These are phyloP conservation scores for Orychophragmus violaceus DNA, from an alignment of 345 rosid species.

Conservation along the genomic window DNA sequence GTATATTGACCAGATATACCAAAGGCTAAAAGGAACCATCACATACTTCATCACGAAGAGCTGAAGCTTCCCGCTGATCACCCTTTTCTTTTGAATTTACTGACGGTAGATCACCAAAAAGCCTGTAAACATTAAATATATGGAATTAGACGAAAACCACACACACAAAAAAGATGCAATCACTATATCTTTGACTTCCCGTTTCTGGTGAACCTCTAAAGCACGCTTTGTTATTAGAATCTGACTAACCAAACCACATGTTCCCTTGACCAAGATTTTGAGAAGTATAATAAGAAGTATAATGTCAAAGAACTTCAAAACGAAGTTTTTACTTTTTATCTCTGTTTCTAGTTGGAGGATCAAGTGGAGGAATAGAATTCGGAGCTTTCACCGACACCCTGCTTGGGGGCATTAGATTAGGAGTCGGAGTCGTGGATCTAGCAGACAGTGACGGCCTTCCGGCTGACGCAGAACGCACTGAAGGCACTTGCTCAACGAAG, in stretches of 20 bases:
- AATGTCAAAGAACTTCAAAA: too few species aligned
- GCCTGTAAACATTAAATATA: constrained; percentile 41
- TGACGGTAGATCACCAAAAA: constrained; percentile 53
- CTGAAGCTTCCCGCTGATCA: constrained; percentile 89
- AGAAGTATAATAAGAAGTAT: too few species aligned
- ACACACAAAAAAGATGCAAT: too few species aligned
- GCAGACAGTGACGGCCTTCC: constrained; percentile 62
- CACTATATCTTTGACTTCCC: background rate
- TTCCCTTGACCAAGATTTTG: too few species aligned
- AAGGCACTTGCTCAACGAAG: constrained; percentile 66
- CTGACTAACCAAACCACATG: too few species aligned
- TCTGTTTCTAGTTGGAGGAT: constrained; percentile 51
- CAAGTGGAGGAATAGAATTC: constrained; percentile 52
- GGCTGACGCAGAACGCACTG: constrained; percentile 77
- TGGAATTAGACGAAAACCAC: background rate
- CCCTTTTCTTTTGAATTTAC: constrained; percentile 51
- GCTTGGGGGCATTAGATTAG: constrained; percentile 52
- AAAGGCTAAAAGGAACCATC: constrained; percentile 7
- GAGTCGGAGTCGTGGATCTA: constrained; percentile 44
- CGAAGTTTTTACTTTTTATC: constrained; percentile 35
- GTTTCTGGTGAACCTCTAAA: constrained; percentile 8
- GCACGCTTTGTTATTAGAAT: too few species aligned
- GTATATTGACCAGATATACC: background rate
- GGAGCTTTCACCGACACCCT: constrained; percentile 56
- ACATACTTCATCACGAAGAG: constrained; percentile 95